Conservation (phyloP, 1,139 yeast species). For the Kodamaea arcana region DNA sequence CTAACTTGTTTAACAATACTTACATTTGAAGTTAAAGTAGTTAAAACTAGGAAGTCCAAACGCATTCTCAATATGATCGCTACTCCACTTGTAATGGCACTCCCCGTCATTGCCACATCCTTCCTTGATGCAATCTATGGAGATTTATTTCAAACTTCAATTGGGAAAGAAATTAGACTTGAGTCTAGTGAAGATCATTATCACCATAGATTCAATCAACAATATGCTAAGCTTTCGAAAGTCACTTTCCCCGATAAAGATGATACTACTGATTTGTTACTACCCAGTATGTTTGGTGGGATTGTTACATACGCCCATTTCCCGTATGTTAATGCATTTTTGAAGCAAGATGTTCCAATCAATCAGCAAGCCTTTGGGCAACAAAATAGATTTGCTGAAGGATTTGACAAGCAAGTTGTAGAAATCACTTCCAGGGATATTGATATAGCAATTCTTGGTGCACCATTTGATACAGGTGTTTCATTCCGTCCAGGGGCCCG, state of each 20-base stretch:
- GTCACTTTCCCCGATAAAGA: constrained; percentile 30
- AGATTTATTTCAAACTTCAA: constrained; percentile 14
- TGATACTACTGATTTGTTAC: constrained; percentile 31
- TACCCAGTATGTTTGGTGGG: constrained; percentile 33
- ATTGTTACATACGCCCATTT: constrained; percentile 45
- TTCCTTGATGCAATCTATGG: constrained; percentile 29
- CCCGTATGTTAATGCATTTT: constrained; percentile 12
- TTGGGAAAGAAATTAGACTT: constrained; percentile 5
- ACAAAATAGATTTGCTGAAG: constrained; percentile 1
- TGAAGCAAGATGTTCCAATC: neutral
- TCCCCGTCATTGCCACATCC: constrained; percentile 9
- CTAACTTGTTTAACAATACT: too few species aligned
- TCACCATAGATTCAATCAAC: neutral
- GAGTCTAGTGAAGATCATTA: neutral
- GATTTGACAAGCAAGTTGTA: too few species aligned
- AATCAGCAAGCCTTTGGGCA: neutral
- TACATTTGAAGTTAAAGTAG: too few species aligned
- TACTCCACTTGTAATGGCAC: too few species aligned
- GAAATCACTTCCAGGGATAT: constrained; percentile 14
- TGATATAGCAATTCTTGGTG: constrained; percentile 50
- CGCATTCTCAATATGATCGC: too few species aligned
- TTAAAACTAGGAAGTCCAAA: too few species aligned
- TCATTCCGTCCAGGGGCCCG: constrained; percentile 49
- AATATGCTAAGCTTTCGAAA: constrained; percentile 10
- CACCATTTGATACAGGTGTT: constrained; percentile 51